These are phyloP conservation scores for Coemansia sp. DNA, from an alignment of 192 early-diverging fungal genomes.

Conservation along the genomic window DNA sequence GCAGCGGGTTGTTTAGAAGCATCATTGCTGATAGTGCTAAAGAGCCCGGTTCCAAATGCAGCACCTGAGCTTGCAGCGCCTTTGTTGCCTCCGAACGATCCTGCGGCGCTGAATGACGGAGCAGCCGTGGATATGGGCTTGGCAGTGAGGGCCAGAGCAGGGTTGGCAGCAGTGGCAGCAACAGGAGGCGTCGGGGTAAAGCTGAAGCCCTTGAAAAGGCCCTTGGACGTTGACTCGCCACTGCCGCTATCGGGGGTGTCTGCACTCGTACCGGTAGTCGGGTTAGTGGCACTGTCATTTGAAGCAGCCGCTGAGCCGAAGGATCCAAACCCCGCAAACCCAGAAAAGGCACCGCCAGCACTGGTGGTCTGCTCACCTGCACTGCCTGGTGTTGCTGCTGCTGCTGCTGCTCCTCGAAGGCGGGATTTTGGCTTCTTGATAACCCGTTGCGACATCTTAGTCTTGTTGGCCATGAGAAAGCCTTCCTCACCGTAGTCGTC, in stretches of 20 bases:
- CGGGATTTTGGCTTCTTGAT: conserved; percentile 56
- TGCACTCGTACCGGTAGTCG: neutral
- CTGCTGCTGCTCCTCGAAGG: conserved; percentile 16
- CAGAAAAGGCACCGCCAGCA: conserved; percentile 18
- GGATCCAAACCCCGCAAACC: conserved; percentile 39
- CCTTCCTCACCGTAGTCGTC: conserved; percentile 13
- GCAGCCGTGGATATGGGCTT: neutral
- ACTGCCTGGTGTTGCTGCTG: neutral
- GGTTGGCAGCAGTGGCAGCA: neutral
- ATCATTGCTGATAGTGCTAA: neutral
- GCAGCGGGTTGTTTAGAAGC: neutral
- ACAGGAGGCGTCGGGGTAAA: conserved; percentile 27
- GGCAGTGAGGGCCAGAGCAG: neutral
- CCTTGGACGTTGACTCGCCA: conserved; percentile 11
- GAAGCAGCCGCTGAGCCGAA: neutral
- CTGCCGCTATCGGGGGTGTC: conserved; percentile 1
- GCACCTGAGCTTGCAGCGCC: neutral
- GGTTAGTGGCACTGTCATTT: neutral
- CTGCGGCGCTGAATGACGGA: conserved; percentile 16
- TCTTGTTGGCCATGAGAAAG: conserved; percentile 33
- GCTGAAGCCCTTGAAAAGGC: conserved; percentile 39
- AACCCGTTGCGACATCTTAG: conserved; percentile 24
- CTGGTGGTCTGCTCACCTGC: neutral
- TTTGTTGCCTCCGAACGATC: neutral
- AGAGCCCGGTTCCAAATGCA: conserved; percentile 7